These are phyloP conservation scores for Candolleomyces efflorescens DNA, from an alignment of 768 basidiomycete genomes.

Conservation along the genomic window DNA sequence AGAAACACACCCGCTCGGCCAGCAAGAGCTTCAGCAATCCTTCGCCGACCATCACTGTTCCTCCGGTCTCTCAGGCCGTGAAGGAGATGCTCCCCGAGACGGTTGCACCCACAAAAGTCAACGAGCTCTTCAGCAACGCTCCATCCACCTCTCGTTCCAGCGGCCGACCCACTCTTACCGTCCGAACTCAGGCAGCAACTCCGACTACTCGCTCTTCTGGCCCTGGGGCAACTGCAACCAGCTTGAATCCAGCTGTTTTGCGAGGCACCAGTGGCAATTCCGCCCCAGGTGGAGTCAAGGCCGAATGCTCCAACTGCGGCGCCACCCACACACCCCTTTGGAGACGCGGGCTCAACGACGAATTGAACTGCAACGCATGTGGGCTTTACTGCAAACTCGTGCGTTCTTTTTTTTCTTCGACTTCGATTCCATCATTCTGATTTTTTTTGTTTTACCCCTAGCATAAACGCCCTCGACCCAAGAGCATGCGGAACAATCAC, in stretches of 20 bases:
- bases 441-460: conserved; percentile 23
- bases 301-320: conserved; percentile 85
- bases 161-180: conserved; percentile 55
- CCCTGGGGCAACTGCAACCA: conserved; percentile 63
- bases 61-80: conserved; percentile 35
- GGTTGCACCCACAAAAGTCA: conserved; percentile 55
- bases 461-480: conserved; percentile 87
- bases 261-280: conserved; percentile 31
- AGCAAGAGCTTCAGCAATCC: conserved; percentile 7
- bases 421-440: conserved; percentile 11
- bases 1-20: conserved; percentile 9
- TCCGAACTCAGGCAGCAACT: conserved; percentile 49
- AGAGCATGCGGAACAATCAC: conserved; percentile 78
- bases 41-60: conserved; percentile 21
- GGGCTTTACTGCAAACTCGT: conserved; percentile 86
- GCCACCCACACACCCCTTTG: conserved; percentile 87
- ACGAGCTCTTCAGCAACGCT: conserved; percentile 48
- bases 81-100: conserved; percentile 48
- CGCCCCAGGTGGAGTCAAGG: conserved; percentile 60
- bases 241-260: conserved; percentile 42
- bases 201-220: conserved; percentile 47
- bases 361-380: conserved; percentile 87
- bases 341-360: conserved; percentile 83
- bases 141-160: conserved; percentile 34
- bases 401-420: conserved; percentile 21